A percentile compares a stretch with the other conserved stretches of the same genome.
These are phyloP conservation scores for Cercophora samala DNA, from an alignment of 495 filamentous ascomycete species.

Conservation along the genomic window DNA sequence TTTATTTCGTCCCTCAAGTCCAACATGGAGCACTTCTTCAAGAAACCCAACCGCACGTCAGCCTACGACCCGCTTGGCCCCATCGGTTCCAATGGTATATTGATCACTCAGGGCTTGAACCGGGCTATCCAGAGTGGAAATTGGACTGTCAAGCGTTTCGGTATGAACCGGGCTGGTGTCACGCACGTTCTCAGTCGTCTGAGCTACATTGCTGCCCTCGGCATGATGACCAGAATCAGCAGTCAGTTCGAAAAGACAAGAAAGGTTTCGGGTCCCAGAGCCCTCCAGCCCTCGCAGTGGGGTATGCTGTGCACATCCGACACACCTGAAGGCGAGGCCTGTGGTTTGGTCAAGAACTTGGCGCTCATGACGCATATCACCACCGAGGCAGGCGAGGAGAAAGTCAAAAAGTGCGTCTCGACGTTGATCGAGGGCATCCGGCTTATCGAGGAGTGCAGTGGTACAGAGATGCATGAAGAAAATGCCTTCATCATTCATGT, in stretches of 20 bases:
- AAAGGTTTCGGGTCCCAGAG: conserved; percentile 92
- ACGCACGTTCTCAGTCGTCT: conserved; percentile 93
- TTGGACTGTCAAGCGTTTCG: conserved; percentile 95
- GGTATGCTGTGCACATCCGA: conserved; percentile 96
- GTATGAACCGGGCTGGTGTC: conserved; percentile 96
- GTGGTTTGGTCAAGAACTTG: conserved; percentile 96
- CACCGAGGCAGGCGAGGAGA: conserved; percentile 86
- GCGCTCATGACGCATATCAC: conserved; percentile 99
- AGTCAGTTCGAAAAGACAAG: conserved; percentile 98
- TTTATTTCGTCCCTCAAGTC: conserved; percentile 83
- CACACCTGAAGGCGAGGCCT: conserved; percentile 97
- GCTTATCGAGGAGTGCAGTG: conserved; percentile 62
- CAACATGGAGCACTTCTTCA: conserved; percentile 88
- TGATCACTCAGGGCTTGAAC: conserved; percentile 87
- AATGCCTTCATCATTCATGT: conserved; percentile 90
- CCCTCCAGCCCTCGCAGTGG: conserved; percentile 94
- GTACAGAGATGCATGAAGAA: conserved; percentile 74
- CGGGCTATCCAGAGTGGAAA: conserved; percentile 95
- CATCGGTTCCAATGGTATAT: conserved; percentile 69
- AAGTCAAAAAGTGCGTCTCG: conserved; percentile 76
- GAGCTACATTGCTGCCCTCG: conserved; percentile 95
- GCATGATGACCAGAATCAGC: conserved; percentile 99
- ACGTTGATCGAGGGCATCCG: conserved; percentile 60
- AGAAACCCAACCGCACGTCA: conserved; percentile 79
- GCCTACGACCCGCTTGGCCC: conserved; percentile 81